A percentile compares a stretch with the other conserved stretches of the same genome.
These are phyloP conservation scores for Chromosphaera perkinsii DNA, from an alignment of 208 protist genomes.

Conservation along the genomic window DNA sequence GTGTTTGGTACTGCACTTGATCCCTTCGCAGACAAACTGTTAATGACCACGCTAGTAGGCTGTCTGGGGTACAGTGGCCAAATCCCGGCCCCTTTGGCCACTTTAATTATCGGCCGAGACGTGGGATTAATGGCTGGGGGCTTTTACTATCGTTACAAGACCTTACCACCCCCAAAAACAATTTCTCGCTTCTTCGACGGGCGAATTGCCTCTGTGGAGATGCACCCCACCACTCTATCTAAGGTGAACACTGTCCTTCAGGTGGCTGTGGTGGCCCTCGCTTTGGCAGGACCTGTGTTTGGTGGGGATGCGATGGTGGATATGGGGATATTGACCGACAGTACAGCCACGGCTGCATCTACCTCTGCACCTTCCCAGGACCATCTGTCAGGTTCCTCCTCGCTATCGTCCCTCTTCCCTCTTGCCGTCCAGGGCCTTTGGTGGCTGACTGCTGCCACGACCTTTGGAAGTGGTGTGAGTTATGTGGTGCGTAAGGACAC, in stretches of 20 bases:
- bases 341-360: no score
- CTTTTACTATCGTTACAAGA: slow-evolving; percentile 7
- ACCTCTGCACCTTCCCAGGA: no score
- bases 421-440: no score
- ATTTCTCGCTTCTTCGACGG: slow-evolving; percentile 1
- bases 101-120: slow-evolving; percentile 16
- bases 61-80: not conserved
- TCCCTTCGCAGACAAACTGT: slow-evolving; percentile 7
- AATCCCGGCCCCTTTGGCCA: not conserved
- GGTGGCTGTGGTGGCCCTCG: not conserved
- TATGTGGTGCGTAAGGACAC: no score
- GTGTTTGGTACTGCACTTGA: slow-evolving; percentile 13
- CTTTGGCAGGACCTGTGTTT: no score
- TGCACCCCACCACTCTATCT: slow-evolving; percentile 2
- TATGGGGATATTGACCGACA: no score
- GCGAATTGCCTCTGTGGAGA: not conserved
- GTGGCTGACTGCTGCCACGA: no score
- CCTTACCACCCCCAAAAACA: not conserved
- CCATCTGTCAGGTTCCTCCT: no score
- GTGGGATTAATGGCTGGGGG: not conserved
- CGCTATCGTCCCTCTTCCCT: no score
- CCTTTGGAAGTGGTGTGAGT: no score
- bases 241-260: slow-evolving; percentile 18
- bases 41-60: slow-evolving; percentile 10
- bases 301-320: no score